Conservation (phyloP, 164 flowering plant species). For the Sextonia rubra region DNA sequence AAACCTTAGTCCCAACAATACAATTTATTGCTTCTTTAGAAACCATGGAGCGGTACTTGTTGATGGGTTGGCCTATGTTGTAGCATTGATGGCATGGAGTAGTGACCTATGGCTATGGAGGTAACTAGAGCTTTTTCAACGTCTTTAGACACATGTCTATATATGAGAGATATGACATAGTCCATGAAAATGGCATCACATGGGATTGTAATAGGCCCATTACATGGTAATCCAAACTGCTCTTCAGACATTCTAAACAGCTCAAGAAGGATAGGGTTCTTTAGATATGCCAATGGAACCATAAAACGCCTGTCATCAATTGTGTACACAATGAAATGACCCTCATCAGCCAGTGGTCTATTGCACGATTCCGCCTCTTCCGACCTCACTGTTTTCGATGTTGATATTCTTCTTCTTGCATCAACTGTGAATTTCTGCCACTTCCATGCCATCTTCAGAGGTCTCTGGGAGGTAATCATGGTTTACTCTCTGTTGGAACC, state of each 20-base stretch:
- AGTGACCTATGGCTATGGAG: not conserved
- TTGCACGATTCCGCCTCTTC: not conserved
- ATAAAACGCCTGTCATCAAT: slow-evolving; percentile 18
- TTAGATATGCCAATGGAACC: not conserved
- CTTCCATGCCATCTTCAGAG: not conserved
- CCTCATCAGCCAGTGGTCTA: not conserved
- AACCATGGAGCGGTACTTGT: not conserved
- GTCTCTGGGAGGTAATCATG: slow-evolving; percentile 5
- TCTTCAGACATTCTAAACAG: not conserved
- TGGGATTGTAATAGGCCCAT: not conserved
- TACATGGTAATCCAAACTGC: not conserved
- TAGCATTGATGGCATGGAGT: not conserved
- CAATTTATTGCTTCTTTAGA: not conserved
- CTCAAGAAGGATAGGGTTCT: not conserved
- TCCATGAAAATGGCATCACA: not conserved
- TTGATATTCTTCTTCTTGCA: slow-evolving; percentile 16
- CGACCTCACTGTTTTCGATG: not conserved
- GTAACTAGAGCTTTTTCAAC: not conserved
- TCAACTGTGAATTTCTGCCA: slow-evolving; percentile 11
- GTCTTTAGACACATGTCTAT: not conserved
- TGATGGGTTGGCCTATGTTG: not conserved
- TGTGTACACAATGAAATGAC: slow-evolving; percentile 21
- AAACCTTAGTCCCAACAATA: not conserved
- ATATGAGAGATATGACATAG: not conserved
- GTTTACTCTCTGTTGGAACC: not conserved